Percentiles rank a stretch among this genome's conserved stretches.
Conservation (phyloP, 2,329 filamentous ascomycete genomes). For the Neonectria coccinea region DNA sequence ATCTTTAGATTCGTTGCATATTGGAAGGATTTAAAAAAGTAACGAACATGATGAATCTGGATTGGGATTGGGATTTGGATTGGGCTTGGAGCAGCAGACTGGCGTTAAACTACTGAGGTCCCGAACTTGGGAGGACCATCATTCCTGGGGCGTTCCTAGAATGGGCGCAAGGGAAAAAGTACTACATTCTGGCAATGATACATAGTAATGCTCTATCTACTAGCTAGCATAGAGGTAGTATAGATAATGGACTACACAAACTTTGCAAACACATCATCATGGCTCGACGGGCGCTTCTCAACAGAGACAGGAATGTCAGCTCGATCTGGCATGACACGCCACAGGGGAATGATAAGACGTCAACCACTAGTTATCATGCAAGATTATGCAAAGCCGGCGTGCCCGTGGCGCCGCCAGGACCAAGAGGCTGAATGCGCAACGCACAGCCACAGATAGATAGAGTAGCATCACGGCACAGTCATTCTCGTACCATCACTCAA, state of each 20-base stretch:
- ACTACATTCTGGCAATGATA: slow-evolving; percentile 4
- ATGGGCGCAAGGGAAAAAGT: not conserved
- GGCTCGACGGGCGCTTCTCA: not conserved
- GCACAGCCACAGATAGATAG: slow-evolving; percentile 1
- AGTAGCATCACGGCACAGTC: not conserved
- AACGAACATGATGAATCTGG: slow-evolving; percentile 21
- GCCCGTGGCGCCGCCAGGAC: not conserved
- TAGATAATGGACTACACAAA: slow-evolving; percentile 10
- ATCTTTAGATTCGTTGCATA: not conserved
- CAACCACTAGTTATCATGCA: not conserved
- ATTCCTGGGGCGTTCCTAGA: slow-evolving; percentile 19
- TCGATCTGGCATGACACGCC: not conserved
- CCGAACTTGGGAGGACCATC: slow-evolving; percentile 6
- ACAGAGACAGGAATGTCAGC: not conserved
- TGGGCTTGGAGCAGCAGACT: slow-evolving; percentile 2
- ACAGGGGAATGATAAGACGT: slow-evolving; percentile 3
- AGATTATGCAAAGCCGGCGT: slow-evolving; percentile 7
- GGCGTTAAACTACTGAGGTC: slow-evolving; percentile 15
- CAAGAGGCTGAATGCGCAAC: not conserved
- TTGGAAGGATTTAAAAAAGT: slow-evolving; percentile 10
- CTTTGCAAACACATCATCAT: not conserved
- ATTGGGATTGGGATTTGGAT: slow-evolving; percentile 9
- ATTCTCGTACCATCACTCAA: not conserved
- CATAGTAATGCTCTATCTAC: not conserved
- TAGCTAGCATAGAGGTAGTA: not conserved